A percentile compares a stretch with the other conserved stretches of the same genome.
Conservation (phyloP, 78 protist species). For the Polysphondylium violaceum region DNA sequence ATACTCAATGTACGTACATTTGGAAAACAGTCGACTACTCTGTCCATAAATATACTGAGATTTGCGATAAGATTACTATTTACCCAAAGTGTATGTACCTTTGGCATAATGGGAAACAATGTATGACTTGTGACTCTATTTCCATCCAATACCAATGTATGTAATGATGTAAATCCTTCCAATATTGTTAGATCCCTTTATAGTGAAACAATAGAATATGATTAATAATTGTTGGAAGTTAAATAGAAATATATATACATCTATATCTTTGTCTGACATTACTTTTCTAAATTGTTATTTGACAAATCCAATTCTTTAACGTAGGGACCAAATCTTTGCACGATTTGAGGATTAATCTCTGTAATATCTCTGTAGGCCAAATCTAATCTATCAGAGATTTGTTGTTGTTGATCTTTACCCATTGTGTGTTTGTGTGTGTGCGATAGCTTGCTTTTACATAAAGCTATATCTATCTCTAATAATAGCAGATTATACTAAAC, state of each 20-base stretch:
- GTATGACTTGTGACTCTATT: conserved; percentile 53
- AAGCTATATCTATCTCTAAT: too few relatives aligned
- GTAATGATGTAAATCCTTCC: conserved; percentile 53
- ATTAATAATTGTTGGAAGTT: neutral
- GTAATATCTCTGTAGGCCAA: conserved; percentile 53
- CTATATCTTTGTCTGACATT: neutral
- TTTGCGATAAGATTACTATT: conserved; percentile 58
- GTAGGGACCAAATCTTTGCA: conserved; percentile 38
- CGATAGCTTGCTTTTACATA: too few relatives aligned
- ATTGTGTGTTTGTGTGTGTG: too few relatives aligned
- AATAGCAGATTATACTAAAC: too few relatives aligned
- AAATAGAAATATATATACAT: neutral
- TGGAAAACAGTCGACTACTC: conserved; percentile 11
- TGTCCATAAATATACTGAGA: conserved; percentile 59
- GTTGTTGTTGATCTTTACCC: too few relatives aligned
- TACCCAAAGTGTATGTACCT: conserved; percentile 57
- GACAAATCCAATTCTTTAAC: conserved; percentile 56
- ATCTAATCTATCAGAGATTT: conserved; percentile 56
- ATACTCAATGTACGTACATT: conserved; percentile 31
- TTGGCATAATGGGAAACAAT: conserved; percentile 9
- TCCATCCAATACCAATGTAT: conserved; percentile 70
- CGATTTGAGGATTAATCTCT: conserved; percentile 52
- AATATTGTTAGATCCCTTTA: conserved; percentile 37
- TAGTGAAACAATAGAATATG: neutral
- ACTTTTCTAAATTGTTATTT: conserved; percentile 53